Percentiles rank a stretch among this genome's conserved stretches.
Conservation (phyloP, 78 protist species). For the Chrysochromulina parva region DNA sequence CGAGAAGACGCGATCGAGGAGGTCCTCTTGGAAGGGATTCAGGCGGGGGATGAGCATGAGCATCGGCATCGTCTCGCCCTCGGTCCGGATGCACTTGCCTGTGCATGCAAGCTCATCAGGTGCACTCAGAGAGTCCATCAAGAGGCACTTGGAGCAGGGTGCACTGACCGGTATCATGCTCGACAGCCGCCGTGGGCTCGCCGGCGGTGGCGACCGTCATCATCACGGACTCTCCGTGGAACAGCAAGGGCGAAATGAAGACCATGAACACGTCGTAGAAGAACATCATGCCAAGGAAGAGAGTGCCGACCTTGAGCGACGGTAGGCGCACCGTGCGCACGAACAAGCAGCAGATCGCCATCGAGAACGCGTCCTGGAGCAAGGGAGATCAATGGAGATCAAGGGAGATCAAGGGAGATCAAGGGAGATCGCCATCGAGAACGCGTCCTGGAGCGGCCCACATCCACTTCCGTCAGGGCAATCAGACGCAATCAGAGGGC, state of each 20-base stretch:
- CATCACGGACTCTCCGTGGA: conserved; percentile 37
- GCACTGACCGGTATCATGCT: too few relatives aligned
- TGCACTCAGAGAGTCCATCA: too few relatives aligned
- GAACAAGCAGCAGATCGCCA: too few relatives aligned
- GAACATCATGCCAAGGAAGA: conserved; percentile 20
- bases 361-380: too few relatives aligned
- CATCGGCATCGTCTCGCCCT: conserved; percentile 25
- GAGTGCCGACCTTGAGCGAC: not conserved
- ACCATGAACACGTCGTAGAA: conserved; percentile 57
- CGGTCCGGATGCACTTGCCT: not conserved
- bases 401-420: not conserved
- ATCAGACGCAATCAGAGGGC: too few relatives aligned
- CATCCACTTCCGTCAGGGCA: too few relatives aligned
- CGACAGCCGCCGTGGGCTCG: not conserved
- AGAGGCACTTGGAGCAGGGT: too few relatives aligned
- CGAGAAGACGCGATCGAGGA: too few relatives aligned
- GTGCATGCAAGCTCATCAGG: too few relatives aligned
- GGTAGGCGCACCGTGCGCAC: not conserved
- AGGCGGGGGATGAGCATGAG: not conserved
- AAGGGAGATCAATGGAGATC: too few relatives aligned
- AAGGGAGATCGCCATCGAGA: not conserved
- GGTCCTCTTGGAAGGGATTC: too few relatives aligned
- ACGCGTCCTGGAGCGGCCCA: conserved; percentile 5
- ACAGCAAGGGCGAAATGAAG: conserved; percentile 35
- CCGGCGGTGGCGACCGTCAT: conserved; percentile 42